A percentile compares a stretch with the other conserved stretches of the same genome.
Evolutionary conservation across 2,329 filamentous ascomycete genomes (phyloP).

Genomic region (Hymenoscyphus scutula): DNA sequence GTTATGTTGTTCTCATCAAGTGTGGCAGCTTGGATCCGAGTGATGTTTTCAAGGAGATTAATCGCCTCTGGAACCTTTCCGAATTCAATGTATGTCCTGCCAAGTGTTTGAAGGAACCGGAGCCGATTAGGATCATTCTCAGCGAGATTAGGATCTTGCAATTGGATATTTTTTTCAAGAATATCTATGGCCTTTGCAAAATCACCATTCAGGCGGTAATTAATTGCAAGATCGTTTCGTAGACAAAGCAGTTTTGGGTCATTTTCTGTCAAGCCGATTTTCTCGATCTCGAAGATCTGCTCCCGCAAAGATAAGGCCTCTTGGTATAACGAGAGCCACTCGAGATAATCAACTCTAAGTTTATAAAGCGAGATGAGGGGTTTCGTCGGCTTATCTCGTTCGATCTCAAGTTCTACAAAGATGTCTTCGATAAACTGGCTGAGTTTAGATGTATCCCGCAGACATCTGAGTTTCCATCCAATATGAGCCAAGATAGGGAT

Average conservation of each 20-base stretch:
- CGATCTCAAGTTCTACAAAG: neutral
- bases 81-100: neutral
- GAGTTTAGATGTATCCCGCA: neutral
- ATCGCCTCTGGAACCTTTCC: conserved; percentile 3
- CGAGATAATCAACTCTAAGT: neutral
- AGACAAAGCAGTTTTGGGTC: neutral
- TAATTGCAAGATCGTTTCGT: neutral
- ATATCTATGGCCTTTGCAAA: neutral
- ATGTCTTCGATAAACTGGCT: neutral
- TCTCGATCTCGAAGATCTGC: neutral
- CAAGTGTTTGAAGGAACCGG: neutral
- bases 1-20: neutral
- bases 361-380: neutral
- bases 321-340: neutral
- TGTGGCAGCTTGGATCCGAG: neutral
- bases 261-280: neutral
- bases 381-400: neutral
- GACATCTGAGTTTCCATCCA: neutral
- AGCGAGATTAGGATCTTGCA: neutral
- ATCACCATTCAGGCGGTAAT: neutral
- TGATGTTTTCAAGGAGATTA: neutral
- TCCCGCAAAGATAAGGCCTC: neutral
- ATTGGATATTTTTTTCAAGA: neutral
- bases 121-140: neutral
- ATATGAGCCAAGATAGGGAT: neutral